Evolutionary conservation across 176 grass and related monocot species (phyloP).

Genomic region (Raddia guianensis): DNA sequence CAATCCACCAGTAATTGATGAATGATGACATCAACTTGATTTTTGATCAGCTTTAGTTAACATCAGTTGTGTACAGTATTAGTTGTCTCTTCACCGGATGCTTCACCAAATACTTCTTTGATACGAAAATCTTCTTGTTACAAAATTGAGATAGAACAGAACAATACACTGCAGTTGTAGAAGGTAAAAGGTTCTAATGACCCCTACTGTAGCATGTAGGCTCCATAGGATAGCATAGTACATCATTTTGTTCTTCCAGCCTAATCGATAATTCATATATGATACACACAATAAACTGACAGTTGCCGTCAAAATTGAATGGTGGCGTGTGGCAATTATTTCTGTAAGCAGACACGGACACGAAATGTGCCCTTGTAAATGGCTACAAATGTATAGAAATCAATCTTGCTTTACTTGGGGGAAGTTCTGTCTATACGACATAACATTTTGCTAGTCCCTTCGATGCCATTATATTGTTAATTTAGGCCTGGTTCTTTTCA

Average conservation of each 20-base stretch:
- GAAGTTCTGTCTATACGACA: no score
- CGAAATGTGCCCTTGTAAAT: conserved; percentile 40
- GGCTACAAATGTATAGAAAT: background rate
- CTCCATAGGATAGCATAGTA: conserved; percentile 33
- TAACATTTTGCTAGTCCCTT: no score
- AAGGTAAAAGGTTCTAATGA: background rate
- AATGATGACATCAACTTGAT: background rate
- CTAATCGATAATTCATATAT: conserved; percentile 29
- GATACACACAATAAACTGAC: conserved; percentile 15
- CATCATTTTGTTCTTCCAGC: background rate
- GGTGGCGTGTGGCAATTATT: conserved; percentile 31
- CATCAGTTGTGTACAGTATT: conserved; percentile 25
- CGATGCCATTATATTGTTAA: no score
- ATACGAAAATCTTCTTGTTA: background rate
- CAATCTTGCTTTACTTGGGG: background rate
- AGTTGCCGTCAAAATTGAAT: background rate
- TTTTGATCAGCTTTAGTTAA: background rate
- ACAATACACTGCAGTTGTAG: conserved; percentile 8
- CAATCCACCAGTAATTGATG: conserved; percentile 61
- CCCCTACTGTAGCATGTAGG: background rate
- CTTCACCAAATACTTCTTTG: background rate
- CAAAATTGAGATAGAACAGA: conserved; percentile 25
- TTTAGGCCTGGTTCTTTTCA: no score
- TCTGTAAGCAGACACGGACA: background rate
- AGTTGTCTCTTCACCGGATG: background rate